These are phyloP conservation scores for Dillenia suffruticosa DNA, from an alignment of 164 flowering plant species.

Conservation along the genomic window DNA sequence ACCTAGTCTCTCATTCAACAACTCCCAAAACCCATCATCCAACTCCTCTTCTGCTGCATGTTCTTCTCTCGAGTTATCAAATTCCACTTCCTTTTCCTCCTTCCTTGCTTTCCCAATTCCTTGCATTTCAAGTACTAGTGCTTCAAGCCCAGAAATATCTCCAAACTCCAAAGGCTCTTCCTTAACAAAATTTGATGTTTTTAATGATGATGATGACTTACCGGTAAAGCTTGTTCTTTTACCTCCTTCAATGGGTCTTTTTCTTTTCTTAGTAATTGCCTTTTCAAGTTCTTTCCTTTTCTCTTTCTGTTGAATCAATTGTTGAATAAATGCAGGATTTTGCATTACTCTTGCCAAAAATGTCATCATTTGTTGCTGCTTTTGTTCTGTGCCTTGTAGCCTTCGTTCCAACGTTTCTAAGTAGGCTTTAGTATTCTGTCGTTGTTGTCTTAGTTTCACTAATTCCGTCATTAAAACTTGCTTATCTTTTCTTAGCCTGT, in stretches of 20 bases:
- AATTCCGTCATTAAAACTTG: conserved; percentile 49
- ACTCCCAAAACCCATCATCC: conserved; percentile 71
- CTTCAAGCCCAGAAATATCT: conserved; percentile 51
- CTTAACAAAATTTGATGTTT: conserved; percentile 3
- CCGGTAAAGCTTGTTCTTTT: too few relatives aligned
- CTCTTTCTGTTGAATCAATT: conserved; percentile 44
- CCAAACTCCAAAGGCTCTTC: conserved; percentile 34
- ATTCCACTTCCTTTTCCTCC: conserved; percentile 22
- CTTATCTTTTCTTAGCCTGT: conserved; percentile 41
- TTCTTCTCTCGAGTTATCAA: conserved; percentile 4
- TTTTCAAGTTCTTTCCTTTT: conserved; percentile 50
- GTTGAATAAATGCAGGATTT: conserved; percentile 50
- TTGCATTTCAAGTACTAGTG: conserved; percentile 67
- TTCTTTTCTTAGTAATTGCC: conserved; percentile 37
- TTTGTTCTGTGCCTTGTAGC: conserved; percentile 46
- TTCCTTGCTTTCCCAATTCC: conserved; percentile 34
- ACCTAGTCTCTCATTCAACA: conserved; percentile 37
- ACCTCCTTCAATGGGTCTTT: conserved; percentile 39
- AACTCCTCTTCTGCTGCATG: conserved; percentile 37
- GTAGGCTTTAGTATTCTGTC: conserved; percentile 38
- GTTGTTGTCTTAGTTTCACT: conserved; percentile 57
- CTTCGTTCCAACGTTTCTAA: conserved; percentile 53
- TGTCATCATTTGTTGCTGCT: conserved; percentile 63
- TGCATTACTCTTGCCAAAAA: conserved; percentile 64
- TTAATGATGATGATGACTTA: too few relatives aligned